Evolutionary conservation across 2,329 filamentous ascomycete genomes (phyloP).

Genomic region (Claviceps humidiphila): DNA sequence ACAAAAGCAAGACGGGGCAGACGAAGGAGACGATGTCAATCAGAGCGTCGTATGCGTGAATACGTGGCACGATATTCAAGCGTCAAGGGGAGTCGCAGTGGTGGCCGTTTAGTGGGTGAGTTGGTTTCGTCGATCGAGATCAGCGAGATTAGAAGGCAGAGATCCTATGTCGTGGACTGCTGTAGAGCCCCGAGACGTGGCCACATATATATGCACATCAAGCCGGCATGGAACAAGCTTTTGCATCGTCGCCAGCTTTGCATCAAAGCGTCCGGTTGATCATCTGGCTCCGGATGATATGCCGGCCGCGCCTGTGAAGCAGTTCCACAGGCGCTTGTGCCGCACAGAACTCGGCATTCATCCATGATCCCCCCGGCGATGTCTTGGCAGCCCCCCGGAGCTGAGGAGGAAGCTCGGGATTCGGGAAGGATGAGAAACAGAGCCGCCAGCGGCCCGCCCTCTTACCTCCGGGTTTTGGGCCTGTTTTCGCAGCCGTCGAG

Average conservation of each 20-base stretch:
- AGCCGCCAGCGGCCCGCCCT: background rate
- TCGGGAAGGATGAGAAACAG: slow-evolving; percentile 5
- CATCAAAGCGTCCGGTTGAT: background rate
- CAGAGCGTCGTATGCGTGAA: background rate
- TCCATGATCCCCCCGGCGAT: background rate
- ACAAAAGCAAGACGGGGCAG: background rate
- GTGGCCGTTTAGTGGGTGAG: background rate
- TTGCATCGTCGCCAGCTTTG: background rate
- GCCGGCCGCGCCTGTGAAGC: background rate
- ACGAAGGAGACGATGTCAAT: background rate
- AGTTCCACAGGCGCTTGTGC: background rate
- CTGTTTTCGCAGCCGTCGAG: background rate
- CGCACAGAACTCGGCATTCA: slow-evolving; percentile 7
- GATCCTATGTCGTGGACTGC: background rate
- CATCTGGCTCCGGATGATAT: background rate
- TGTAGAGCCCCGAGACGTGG: background rate
- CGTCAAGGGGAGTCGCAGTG: background rate
- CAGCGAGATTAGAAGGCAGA: background rate
- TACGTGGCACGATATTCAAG: background rate
- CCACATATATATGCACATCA: background rate
- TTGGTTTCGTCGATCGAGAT: background rate
- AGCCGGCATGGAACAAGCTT: background rate
- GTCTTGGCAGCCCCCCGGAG: background rate
- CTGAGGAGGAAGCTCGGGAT: slow-evolving; percentile 8
- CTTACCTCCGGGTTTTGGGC: too few relatives aligned